Conservation (phyloP, 306 rosid genomes). For the Geum urbanum region DNA sequence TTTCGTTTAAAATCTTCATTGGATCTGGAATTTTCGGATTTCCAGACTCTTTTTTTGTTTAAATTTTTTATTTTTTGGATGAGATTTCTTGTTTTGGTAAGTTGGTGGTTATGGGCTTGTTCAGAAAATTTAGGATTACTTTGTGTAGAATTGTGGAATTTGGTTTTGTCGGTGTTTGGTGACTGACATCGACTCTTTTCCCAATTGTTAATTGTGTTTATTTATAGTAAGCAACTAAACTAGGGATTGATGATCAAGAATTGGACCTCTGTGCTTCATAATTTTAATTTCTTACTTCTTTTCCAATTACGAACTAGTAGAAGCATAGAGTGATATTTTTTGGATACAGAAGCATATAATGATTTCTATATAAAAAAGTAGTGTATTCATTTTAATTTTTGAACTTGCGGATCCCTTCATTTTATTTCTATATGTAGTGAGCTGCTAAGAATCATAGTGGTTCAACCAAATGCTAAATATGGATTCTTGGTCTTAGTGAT, state of each 20-base stretch:
- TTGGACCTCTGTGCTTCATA: neutral
- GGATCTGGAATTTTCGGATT: constrained; percentile 10
- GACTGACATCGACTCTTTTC: neutral
- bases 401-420: neutral
- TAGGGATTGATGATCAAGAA: constrained; percentile 1
- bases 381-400: neutral
- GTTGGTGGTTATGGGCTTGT: constrained; percentile 19
- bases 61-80: neutral
- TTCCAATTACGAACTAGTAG: neutral
- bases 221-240: neutral
- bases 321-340: neutral
- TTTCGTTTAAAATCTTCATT: neutral
- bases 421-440: neutral
- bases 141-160: neutral
- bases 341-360: neutral
- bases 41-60: neutral
- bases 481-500: neutral
- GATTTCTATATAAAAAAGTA: too few relatives aligned
- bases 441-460: neutral
- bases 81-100: constrained; percentile 17
- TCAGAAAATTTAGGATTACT: constrained; percentile 26
- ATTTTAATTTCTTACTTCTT: neutral
- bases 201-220: neutral
- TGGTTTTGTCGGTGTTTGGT: neutral
- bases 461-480: neutral